phyloP scores from a whole-genome alignment of 169 alveolate genomes.

The Plasmodium gallinaceum region DNA sequence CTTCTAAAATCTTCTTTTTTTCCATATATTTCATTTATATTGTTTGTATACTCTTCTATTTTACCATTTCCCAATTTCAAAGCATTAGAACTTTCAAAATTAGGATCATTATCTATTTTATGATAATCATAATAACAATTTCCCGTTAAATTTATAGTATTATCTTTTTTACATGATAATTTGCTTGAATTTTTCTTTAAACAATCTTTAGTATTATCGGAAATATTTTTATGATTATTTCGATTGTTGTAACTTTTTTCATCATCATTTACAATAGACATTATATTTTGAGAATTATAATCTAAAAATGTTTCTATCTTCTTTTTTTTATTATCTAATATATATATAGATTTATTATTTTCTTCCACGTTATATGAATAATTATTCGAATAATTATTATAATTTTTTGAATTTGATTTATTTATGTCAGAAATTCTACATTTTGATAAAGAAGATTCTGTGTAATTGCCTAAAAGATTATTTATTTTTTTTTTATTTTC shows the following conservation, averaged over 20 bases:
- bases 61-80: not conserved
- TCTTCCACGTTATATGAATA: not conserved
- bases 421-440: not conserved
- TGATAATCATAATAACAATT: not conserved
- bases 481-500: constrained; percentile 5
- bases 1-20: constrained; percentile 27
- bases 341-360: not conserved
- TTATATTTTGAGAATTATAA: not conserved
- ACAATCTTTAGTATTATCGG: not conserved
- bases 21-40: not conserved
- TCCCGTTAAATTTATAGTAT: not conserved
- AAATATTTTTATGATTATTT: not conserved
- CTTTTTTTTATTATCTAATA: not conserved
- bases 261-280: not conserved
- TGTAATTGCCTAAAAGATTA: not conserved
- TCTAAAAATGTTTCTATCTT: not conserved
- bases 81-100: not conserved
- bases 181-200: not conserved
- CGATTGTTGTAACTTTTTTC: not conserved
- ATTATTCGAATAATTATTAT: not conserved
- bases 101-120: not conserved
- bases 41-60: not conserved
- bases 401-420: constrained; percentile 1
- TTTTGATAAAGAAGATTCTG: not conserved
- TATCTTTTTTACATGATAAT: not conserved